Evolutionary conservation across 1,284 basidiomycete species (phyloP).

Genomic region (Leccinum variabile): DNA sequence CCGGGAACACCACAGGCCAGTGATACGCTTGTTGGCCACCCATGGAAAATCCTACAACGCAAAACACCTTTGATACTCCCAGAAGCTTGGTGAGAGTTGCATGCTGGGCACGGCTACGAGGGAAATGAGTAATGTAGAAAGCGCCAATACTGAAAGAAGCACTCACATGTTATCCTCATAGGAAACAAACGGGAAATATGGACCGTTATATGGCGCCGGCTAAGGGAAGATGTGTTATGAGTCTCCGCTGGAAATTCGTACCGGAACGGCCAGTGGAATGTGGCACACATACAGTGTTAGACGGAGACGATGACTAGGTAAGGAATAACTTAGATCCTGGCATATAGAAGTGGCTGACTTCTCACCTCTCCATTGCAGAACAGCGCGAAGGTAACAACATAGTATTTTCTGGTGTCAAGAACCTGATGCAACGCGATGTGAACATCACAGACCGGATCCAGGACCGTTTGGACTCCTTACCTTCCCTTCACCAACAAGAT

Average conservation of each 20-base stretch:
- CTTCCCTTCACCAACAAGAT: slow-evolving; percentile 52
- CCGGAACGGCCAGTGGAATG: neutral
- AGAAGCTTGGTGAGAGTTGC: slow-evolving; percentile 51
- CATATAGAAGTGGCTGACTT: neutral
- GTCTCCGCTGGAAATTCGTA: neutral
- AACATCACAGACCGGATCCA: neutral
- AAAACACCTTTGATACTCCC: slow-evolving; percentile 48
- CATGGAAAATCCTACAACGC: slow-evolving; percentile 63
- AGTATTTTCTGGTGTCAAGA: slow-evolving; percentile 50
- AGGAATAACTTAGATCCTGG: neutral
- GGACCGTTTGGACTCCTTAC: slow-evolving; percentile 20
- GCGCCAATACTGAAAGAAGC: neutral
- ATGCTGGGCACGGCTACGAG: slow-evolving; percentile 52
- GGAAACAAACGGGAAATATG: slow-evolving; percentile 42
- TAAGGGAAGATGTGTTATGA: slow-evolving; percentile 13
- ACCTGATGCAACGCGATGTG: slow-evolving; percentile 32
- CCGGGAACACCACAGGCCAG: slow-evolving; percentile 39
- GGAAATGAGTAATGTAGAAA: neutral
- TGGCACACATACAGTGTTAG: slow-evolving; percentile 47
- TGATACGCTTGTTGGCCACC: slow-evolving; percentile 51
- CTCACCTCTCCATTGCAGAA: slow-evolving; percentile 58
- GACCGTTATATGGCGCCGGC: slow-evolving; percentile 43
- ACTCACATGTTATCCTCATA: slow-evolving; percentile 62
- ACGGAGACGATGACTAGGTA: slow-evolving; percentile 58
- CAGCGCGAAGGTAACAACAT: slow-evolving; percentile 53